Evolutionary conservation across 2,329 filamentous ascomycete genomes (phyloP).

Genomic region (Aspergillus tamarii): DNA sequence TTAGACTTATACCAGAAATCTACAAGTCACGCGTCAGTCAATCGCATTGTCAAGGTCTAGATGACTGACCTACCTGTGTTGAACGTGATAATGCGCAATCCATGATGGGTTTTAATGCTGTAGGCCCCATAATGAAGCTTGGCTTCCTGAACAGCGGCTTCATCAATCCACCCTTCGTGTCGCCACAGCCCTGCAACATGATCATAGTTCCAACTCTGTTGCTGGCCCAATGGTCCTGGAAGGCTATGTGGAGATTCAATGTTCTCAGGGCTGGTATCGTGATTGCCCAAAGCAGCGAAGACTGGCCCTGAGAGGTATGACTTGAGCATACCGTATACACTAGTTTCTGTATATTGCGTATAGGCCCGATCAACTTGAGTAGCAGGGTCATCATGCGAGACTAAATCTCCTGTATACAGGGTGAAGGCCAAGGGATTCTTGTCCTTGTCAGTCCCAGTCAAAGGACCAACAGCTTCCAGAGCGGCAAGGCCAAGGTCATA

Average conservation of each 20-base stretch:
- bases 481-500: slow-evolving; percentile 61
- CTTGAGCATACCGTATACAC: slow-evolving; percentile 60
- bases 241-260: slow-evolving; percentile 58
- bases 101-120: slow-evolving; percentile 57
- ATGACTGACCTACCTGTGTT: slow-evolving; percentile 41
- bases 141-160: slow-evolving; percentile 50
- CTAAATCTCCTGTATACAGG: slow-evolving; percentile 61
- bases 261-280: slow-evolving; percentile 59
- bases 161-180: slow-evolving; percentile 59
- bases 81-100: slow-evolving; percentile 56
- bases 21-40: background rate
- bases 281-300: slow-evolving; percentile 61
- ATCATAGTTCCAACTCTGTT: slow-evolving; percentile 63
- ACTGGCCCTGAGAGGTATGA: slow-evolving; percentile 60
- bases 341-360: slow-evolving; percentile 57
- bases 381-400: slow-evolving; percentile 57
- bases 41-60: background rate
- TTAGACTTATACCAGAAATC: slow-evolving; percentile 42
- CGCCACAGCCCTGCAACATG: slow-evolving; percentile 60
- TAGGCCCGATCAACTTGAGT: slow-evolving; percentile 57
- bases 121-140: slow-evolving; percentile 60
- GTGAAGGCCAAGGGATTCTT: slow-evolving; percentile 56
- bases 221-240: slow-evolving; percentile 56
- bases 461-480: slow-evolving; percentile 57
- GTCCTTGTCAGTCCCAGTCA: slow-evolving; percentile 57